Base-by-base conservation (phyloP, 257 asterid genomes). In the Leptodermis oblonga region DNA sequence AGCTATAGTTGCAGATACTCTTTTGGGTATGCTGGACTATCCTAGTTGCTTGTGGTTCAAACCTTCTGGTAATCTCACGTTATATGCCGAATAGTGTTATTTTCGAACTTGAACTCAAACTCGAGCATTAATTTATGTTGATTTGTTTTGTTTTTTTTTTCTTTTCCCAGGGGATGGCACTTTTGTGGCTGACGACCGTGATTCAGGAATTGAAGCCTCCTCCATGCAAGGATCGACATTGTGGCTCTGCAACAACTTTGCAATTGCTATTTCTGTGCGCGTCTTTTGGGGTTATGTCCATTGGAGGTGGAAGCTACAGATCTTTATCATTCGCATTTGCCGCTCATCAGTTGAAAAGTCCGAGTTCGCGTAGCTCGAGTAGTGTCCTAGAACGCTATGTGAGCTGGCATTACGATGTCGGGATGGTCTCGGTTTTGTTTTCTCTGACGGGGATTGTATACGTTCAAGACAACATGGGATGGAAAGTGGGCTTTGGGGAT, bases 1-100 rank as follows among this genome's bases (percentile, higher is more conserved):
- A 31, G 96, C 96, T 26, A 26, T 90, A 12, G 26, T 82, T 33
- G 86, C 96, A 0, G 97, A 90, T 77, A 82, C 90, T 41, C 78
- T 65, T 74, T 58, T 88, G 75, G 96, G 96, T 36, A 53, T 90
- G 83, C 46, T 67, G 69, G 51, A 85, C 82, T 18, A 86, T 90
- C 72, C 88, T 87, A 31, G 28, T 85, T 67, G 95, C 96, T 56
- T 86, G 89, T 6, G 7, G 83, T 12, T 60, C 82, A 14, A 86
- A 86, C 69, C 82, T 86, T 65, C 17, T 80, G 88, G 97, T 90
- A 84, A 54, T 34, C 7, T 45, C 20, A 48, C 17, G 22, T 46
- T 46, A 46, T 17, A 46, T 17, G 52, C 6, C 3, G 18, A 12
- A 46, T n/a, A 46, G 9, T 48, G 54, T 13, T 15, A 0, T 15